These are phyloP conservation scores for Aspergillus sclerotiicarbonarius DNA, from an alignment of 495 filamentous ascomycete species.

Conservation along the genomic window DNA sequence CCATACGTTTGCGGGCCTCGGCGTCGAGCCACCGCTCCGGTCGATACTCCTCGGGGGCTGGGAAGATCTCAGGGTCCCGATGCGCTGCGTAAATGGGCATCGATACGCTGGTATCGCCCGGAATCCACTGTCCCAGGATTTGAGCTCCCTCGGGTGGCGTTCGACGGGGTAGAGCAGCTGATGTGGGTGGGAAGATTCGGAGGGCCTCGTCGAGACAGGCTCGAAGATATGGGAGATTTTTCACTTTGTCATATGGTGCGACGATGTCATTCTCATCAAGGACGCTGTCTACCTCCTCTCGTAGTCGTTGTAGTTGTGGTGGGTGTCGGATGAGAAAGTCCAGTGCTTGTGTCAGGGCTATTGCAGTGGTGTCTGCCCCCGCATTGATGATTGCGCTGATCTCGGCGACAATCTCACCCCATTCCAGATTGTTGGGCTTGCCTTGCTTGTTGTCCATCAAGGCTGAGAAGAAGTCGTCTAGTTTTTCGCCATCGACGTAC, in stretches of 20 bases:
- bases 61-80: conserved; percentile 29
- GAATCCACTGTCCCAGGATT: conserved; percentile 39
- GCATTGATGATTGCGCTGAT: conserved; percentile 49
- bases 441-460: conserved; percentile 54
- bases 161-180: conserved; percentile 34
- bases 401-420: conserved; percentile 34
- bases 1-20: conserved; percentile 35
- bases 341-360: conserved; percentile 49
- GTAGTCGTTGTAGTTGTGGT: conserved; percentile 47
- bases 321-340: conserved; percentile 58
- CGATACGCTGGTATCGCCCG: conserved; percentile 32
- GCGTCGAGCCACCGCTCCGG: conserved; percentile 39
- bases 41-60: conserved; percentile 29
- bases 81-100: conserved; percentile 34
- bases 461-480: conserved; percentile 56
- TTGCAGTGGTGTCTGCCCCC: conserved; percentile 55
- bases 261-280: conserved; percentile 37
- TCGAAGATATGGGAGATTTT: conserved; percentile 39
- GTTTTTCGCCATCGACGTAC: conserved; percentile 49
- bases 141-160: conserved; percentile 36
- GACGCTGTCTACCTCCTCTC: conserved; percentile 54
- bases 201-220: conserved; percentile 50
- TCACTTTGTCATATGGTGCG: conserved; percentile 45
- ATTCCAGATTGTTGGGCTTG: conserved; percentile 35
- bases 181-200: conserved; percentile 40